phyloP scores from a whole-genome alignment of 345 rosid species.

The Mangifera indica region DNA sequence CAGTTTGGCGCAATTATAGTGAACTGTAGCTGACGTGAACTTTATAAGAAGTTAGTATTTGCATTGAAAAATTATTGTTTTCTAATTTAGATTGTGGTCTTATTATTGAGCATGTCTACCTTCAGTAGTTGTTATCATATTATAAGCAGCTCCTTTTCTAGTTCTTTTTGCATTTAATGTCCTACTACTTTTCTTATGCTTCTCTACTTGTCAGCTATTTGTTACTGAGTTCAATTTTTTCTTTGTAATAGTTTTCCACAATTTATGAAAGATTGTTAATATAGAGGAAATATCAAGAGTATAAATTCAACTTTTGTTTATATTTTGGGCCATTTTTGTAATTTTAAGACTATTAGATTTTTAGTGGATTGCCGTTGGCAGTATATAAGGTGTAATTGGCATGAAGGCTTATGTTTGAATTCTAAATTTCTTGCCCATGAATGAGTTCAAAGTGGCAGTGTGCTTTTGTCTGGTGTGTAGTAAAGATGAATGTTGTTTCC shows the following conservation, averaged over 20 bases:
- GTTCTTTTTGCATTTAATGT: not conserved
- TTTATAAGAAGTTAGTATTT: conserved; percentile 27
- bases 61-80: not conserved
- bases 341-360: no score
- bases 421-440: no score
- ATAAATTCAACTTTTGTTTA: no score
- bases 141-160: not conserved
- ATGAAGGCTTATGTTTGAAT: no score
- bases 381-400: no score
- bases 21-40: conserved; percentile 58
- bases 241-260: not conserved
- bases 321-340: no score
- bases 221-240: not conserved
- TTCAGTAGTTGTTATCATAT: not conserved
- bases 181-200: not conserved
- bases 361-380: no score
- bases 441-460: no score
- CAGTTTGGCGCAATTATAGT: conserved; percentile 97
- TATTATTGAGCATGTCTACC: not conserved
- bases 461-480: no score
- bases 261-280: not conserved
- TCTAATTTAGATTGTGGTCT: not conserved
- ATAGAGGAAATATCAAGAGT: no score
- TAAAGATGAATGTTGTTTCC: no score
- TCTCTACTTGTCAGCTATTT: not conserved